Percentiles rank a stretch among this genome's conserved stretches.
These are phyloP conservation scores for Apiospora malaysiana DNA, from an alignment of 2,329 filamentous ascomycete genomes.

Conservation along the genomic window DNA sequence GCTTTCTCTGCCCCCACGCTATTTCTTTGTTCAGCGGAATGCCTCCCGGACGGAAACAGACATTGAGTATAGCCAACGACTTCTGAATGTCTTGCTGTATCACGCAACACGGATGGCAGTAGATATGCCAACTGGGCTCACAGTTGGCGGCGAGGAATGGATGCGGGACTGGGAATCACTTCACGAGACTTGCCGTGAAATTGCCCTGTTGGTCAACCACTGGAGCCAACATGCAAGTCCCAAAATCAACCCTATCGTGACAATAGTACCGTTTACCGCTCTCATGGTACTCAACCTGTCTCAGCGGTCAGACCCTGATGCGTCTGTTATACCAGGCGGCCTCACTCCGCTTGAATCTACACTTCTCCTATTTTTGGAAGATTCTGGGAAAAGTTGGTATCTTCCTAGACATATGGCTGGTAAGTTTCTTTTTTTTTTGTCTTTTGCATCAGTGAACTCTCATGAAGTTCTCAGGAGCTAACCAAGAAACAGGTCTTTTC, in stretches of 20 bases:
- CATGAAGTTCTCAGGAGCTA: neutral
- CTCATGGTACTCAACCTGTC: neutral
- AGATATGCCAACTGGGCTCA: slow-evolving; percentile 27
- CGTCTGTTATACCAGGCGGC: neutral
- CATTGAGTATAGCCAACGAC: slow-evolving; percentile 35
- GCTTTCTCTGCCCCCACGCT: slow-evolving; percentile 39
- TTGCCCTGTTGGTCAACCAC: slow-evolving; percentile 37
- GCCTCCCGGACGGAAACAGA: slow-evolving; percentile 35
- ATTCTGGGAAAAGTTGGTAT: neutral
- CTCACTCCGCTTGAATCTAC: neutral
- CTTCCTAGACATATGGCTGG: slow-evolving; percentile 3
- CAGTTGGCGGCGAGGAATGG: slow-evolving; percentile 31
- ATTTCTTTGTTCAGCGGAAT: slow-evolving; percentile 40
- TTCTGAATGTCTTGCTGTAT: slow-evolving; percentile 35
- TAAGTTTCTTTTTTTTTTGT: neutral
- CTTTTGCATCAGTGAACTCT: neutral
- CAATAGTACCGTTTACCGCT: neutral
- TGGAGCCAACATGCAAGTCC: slow-evolving; percentile 31
- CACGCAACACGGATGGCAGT: slow-evolving; percentile 33
- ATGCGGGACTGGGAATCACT: slow-evolving; percentile 36
- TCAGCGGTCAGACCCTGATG: neutral
- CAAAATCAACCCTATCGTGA: neutral
- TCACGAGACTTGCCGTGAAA: slow-evolving; percentile 40
- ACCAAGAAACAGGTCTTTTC: neutral
- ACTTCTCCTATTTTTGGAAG: slow-evolving; percentile 3